Evolutionary conservation across 495 filamentous ascomycete species (phyloP).

Genomic region (Penicillium fimorum): DNA sequence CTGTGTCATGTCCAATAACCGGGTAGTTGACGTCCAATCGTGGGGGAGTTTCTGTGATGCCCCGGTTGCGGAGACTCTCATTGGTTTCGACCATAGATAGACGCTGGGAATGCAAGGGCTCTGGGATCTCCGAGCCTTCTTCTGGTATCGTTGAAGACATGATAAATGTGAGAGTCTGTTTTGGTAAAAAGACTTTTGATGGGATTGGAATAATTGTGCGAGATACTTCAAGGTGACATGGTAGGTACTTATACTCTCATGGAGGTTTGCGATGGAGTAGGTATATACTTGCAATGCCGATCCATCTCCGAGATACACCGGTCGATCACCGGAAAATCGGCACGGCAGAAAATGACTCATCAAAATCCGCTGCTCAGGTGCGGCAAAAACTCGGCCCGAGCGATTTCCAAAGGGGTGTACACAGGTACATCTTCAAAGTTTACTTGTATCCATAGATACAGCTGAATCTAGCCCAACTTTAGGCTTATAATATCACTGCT

Average conservation of each 20-base stretch:
- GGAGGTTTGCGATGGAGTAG: not conserved
- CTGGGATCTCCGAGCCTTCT: not conserved
- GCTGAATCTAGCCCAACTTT: not conserved
- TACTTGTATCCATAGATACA: too few species aligned
- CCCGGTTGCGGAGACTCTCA: constrained; percentile 20
- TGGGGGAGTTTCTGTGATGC: constrained; percentile 24
- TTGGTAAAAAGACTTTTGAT: not conserved
- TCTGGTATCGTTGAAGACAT: constrained; percentile 8
- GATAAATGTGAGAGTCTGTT: not conserved
- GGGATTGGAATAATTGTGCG: not conserved
- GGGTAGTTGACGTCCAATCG: constrained; percentile 32
- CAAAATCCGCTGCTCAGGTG: not conserved
- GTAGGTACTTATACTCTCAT: not conserved
- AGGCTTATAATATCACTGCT: not conserved
- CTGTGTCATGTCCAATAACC: constrained; percentile 18
- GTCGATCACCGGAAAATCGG: not conserved
- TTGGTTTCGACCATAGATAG: constrained; percentile 19
- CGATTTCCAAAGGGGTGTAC: not conserved
- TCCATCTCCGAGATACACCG: constrained; percentile 5
- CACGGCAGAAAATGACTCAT: not conserved
- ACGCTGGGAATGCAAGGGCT: not conserved
- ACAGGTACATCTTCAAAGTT: not conserved
- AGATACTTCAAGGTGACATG: not conserved
- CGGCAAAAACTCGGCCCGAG: not conserved
- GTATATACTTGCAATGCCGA: not conserved